These are phyloP conservation scores for Flaveria bidentis DNA, from an alignment of 129 eudicot species.

Conservation along the genomic window DNA sequence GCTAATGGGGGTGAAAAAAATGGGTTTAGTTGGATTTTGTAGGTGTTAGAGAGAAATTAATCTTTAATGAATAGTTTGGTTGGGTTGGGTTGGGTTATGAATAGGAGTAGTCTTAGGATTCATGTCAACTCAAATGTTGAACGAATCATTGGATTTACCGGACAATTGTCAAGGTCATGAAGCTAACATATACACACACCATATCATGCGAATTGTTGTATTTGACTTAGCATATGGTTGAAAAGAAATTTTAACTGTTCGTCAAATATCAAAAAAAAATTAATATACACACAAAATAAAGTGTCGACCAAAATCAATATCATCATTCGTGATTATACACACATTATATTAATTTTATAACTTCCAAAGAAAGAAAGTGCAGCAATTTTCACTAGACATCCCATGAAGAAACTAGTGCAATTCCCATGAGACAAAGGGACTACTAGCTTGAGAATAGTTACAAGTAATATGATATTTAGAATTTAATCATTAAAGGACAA, in stretches of 20 bases:
- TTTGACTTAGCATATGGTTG: neutral
- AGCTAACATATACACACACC: neutral
- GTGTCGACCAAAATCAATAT: neutral
- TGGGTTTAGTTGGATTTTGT: too few species aligned
- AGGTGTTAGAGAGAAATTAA: too few species aligned
- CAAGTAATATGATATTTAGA: neutral
- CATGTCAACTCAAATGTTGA: slow-evolving; percentile 5
- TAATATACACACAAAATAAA: neutral
- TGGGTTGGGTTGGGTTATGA: too few species aligned
- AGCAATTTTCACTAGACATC: neutral
- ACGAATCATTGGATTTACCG: neutral
- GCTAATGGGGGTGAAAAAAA: too few species aligned
- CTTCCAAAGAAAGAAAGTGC: neutral
- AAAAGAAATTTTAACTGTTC: neutral
- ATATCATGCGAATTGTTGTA: neutral
- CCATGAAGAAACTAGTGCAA: neutral
- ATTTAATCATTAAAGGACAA: neutral
- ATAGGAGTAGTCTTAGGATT: too few species aligned
- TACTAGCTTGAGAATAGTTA: neutral
- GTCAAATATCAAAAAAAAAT: too few species aligned
- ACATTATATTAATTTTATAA: neutral
- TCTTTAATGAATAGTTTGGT: too few species aligned
- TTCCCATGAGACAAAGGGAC: neutral
- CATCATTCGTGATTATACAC: neutral
- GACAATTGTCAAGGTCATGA: too few species aligned